These are phyloP conservation scores for Lecanoromycetidae sp. DNA, from an alignment of 2,329 filamentous ascomycete species.

Conservation along the genomic window DNA sequence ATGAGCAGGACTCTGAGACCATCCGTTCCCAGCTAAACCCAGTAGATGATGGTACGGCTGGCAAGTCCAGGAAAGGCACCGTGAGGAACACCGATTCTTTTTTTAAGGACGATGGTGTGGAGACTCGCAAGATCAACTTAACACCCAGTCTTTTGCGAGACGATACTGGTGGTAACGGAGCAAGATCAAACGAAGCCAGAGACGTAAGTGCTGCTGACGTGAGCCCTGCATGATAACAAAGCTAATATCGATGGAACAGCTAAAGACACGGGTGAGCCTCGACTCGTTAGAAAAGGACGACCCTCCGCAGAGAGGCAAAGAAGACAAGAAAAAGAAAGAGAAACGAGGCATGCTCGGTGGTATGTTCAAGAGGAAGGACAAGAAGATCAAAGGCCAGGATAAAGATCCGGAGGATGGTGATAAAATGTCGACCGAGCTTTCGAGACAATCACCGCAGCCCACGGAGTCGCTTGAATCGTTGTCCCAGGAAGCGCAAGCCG, in stretches of 20 bases:
- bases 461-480: constrained; percentile 35
- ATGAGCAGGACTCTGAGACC: neutral
- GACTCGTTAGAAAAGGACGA: constrained; percentile 63
- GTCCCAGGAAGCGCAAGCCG: constrained; percentile 26
- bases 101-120: constrained; percentile 89
- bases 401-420: constrained; percentile 38
- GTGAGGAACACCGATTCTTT: constrained; percentile 90
- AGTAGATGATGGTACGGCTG: constrained; percentile 13
- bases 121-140: constrained; percentile 93
- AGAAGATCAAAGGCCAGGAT: constrained; percentile 41
- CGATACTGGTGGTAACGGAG: constrained; percentile 38
- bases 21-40: neutral
- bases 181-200: constrained; percentile 25
- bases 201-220: constrained; percentile 24
- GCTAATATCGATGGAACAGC: constrained; percentile 21
- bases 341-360: constrained; percentile 66
- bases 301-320: constrained; percentile 51
- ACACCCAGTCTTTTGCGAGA: constrained; percentile 87
- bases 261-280: constrained; percentile 52
- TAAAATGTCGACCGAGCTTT: constrained; percentile 50
- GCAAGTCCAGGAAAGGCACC: constrained; percentile 18
- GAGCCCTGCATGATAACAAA: neutral
- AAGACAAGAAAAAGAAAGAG: constrained; percentile 63
- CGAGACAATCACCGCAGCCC: constrained; percentile 33
- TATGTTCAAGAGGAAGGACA: constrained; percentile 54